Conservation (phyloP, 768 basidiomycete genomes). For the Tulasnella sp. region DNA sequence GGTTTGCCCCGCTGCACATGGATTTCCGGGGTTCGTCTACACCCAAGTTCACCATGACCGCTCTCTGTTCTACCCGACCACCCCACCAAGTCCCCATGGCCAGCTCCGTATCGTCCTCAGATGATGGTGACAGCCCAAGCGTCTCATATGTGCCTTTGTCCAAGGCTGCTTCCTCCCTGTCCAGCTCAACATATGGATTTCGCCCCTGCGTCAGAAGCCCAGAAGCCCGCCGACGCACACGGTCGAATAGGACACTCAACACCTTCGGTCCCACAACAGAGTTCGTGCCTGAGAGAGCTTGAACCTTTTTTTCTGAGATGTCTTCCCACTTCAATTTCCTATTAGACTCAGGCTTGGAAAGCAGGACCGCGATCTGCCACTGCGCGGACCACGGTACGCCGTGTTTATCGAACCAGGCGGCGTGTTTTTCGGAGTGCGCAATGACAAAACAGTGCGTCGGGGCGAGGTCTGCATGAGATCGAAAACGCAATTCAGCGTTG, state of each 20-base stretch:
- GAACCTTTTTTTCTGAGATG: conserved; percentile 30
- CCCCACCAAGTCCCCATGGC: conserved; percentile 43
- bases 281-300: conserved; percentile 31
- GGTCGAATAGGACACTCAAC: conserved; percentile 21
- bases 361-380: conserved; percentile 46
- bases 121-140: conserved; percentile 34
- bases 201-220: neutral
- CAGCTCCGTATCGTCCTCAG: conserved; percentile 22
- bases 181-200: conserved; percentile 47
- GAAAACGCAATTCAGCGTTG: neutral
- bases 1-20: neutral
- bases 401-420: conserved; percentile 26
- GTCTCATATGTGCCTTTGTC: conserved; percentile 32
- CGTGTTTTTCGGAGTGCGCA: neutral
- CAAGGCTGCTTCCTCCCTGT: conserved; percentile 44
- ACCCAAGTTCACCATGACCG: neutral
- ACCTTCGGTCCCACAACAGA: conserved; percentile 30
- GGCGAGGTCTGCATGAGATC: neutral
- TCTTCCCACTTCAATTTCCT: conserved; percentile 30
- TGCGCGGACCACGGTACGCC: conserved; percentile 42
- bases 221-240: neutral
- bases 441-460: neutral
- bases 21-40: neutral
- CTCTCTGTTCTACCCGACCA: conserved; percentile 40
- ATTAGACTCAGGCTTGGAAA: conserved; percentile 30